Conservation (phyloP, 352 stramenopile genomes). For the Pythium dissotocum region DNA sequence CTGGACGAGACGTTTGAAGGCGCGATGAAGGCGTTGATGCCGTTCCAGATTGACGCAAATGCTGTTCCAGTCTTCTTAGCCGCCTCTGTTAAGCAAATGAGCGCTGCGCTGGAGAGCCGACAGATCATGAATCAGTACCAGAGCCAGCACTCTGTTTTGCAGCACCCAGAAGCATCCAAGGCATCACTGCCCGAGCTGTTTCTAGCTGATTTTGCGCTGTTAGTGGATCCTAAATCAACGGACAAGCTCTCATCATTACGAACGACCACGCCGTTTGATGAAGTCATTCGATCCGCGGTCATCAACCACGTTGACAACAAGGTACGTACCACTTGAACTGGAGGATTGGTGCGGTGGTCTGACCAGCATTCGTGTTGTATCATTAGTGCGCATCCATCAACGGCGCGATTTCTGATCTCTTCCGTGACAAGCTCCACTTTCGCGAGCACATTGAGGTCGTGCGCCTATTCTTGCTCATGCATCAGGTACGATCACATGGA, state of each 20-base stretch:
- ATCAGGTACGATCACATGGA: constrained; percentile 40
- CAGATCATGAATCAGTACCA: constrained; percentile 68
- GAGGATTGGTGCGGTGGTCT: not conserved
- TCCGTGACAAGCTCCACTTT: constrained; percentile 53
- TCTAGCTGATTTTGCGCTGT: constrained; percentile 7
- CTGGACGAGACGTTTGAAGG: constrained; percentile 42
- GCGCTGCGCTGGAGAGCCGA: constrained; percentile 53
- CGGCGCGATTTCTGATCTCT: constrained; percentile 45
- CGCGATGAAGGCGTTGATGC: constrained; percentile 38
- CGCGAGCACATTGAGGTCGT: constrained; percentile 53
- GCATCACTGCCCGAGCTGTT: constrained; percentile 6
- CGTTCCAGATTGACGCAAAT: constrained; percentile 38
- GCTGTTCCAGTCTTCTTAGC: constrained; percentile 51
- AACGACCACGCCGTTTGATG: not conserved
- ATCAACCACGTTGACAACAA: constrained; percentile 25
- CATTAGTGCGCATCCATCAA: constrained; percentile 53
- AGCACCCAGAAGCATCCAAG: constrained; percentile 3
- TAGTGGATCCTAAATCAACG: not conserved
- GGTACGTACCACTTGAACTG: constrained; percentile 13
- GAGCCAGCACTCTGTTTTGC: constrained; percentile 32
- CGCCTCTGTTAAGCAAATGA: constrained; percentile 37
- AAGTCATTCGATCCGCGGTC: constrained; percentile 8
- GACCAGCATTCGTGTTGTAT: not conserved
- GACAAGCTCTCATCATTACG: not conserved
- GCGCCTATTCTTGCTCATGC: constrained; percentile 70